Percentiles rank a stretch among this genome's conserved stretches.
phyloP scores from a whole-genome alignment of 192 early-diverging fungal genomes.

The Lunasporangiospora selenospora region DNA sequence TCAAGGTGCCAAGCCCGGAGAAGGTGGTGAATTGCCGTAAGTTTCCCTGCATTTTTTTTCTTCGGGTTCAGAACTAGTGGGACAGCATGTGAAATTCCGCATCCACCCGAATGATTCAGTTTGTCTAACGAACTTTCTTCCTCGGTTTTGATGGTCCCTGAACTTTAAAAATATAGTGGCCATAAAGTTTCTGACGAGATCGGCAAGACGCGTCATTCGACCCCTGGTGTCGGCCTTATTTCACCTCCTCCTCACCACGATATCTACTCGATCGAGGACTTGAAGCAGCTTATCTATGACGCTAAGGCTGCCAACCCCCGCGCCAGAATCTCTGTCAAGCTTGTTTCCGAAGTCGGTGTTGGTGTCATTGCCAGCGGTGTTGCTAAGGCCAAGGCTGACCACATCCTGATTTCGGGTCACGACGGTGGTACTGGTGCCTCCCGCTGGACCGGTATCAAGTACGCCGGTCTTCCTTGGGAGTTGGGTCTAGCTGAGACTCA shows the following conservation, averaged over 20 bases:
- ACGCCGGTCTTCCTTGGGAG: conserved; percentile 99
- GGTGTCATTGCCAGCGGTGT: conserved; percentile 98
- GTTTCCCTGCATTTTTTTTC: conserved; percentile 9
- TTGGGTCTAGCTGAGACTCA: conserved; percentile 98
- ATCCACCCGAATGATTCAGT: conserved; percentile 1
- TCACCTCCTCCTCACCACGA: conserved; percentile 99
- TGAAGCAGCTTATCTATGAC: conserved; percentile 99
- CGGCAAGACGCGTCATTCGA: conserved; percentile 91
- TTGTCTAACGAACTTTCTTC: conserved; percentile 1
- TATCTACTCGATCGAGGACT: conserved; percentile 99
- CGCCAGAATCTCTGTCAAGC: conserved; percentile 95
- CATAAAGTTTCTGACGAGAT: conserved; percentile 79
- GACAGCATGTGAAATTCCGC: conserved; percentile 31
- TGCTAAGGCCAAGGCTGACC: conserved; percentile 96
- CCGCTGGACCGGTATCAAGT: conserved; percentile 98
- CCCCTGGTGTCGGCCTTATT: conserved; percentile 95
- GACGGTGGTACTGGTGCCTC: conserved; percentile 99
- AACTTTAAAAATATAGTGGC: conserved; percentile 53
- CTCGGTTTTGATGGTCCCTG: neutral
- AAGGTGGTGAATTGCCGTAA: conserved; percentile 88
- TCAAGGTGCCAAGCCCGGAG: conserved; percentile 98
- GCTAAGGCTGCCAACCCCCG: conserved; percentile 92
- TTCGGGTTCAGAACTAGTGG: neutral
- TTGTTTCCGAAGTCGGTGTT: conserved; percentile 97
- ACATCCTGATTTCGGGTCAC: conserved; percentile 94